A percentile compares a stretch with the other conserved stretches of the same genome.
Evolutionary conservation across 495 filamentous ascomycete species (phyloP).

Genomic region (Chaetomium fimeti): DNA sequence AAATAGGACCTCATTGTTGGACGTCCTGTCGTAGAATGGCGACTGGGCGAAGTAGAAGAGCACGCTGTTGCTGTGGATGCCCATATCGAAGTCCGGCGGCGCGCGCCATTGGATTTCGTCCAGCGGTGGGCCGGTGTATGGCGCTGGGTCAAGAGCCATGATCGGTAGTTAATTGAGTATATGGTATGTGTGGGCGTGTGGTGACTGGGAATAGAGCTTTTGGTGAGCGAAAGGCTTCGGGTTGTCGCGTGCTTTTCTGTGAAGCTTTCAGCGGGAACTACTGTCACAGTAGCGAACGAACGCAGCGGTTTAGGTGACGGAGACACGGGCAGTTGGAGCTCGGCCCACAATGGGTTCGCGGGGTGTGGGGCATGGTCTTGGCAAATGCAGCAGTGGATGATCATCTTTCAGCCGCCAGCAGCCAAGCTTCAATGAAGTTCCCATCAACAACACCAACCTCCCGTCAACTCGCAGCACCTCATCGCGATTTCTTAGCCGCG

Average conservation of each 20-base stretch:
- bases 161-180: neutral
- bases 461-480: neutral
- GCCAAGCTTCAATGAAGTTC: neutral
- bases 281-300: neutral
- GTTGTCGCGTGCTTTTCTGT: neutral
- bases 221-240: neutral
- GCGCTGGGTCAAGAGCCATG: conserved; percentile 19
- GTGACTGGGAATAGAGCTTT: neutral
- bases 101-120: conserved; percentile 79
- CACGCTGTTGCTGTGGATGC: conserved; percentile 63
- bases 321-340: neutral
- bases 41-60: conserved; percentile 88
- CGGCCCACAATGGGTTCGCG: neutral
- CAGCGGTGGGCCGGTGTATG: conserved; percentile 56
- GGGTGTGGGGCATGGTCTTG: neutral
- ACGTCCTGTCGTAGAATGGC: conserved; percentile 85
- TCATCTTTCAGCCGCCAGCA: neutral
- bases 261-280: neutral
- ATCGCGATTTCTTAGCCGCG: neutral
- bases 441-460: neutral
- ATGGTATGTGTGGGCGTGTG: neutral
- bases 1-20: conserved; percentile 78
- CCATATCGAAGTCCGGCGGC: conserved; percentile 56
- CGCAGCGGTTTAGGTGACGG: neutral
- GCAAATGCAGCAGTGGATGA: conserved; percentile 1